Evolutionary conservation across 2,329 filamentous ascomycete species (phyloP).

Genomic region (Clonostachys rhizophaga): DNA sequence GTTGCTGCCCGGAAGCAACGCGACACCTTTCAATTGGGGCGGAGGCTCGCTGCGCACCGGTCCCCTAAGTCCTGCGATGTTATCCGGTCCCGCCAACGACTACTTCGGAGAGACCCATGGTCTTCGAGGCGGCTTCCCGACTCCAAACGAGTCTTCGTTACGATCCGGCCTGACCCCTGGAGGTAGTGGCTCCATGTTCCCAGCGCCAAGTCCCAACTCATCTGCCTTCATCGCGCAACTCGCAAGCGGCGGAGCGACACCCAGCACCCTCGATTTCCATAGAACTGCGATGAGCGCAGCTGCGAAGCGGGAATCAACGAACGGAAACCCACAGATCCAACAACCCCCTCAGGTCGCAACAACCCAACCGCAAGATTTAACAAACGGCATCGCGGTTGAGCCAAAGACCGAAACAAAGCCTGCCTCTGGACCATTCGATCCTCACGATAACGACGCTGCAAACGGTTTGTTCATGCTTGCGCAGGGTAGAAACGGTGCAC

Average conservation of each 20-base stretch:
- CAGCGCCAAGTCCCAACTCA: conserved; percentile 81
- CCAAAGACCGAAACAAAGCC: conserved; percentile 44
- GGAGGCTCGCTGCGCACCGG: conserved; percentile 83
- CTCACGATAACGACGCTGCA: conserved; percentile 91
- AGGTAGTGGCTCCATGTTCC: conserved; percentile 96
- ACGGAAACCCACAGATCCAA: conserved; percentile 18
- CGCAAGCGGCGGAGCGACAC: conserved; percentile 78
- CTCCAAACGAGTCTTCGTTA: conserved; percentile 92
- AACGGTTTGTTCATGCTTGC: conserved; percentile 92
- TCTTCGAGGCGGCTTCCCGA: conserved; percentile 80
- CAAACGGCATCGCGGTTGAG: conserved; percentile 28
- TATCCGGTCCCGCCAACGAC: conserved; percentile 79
- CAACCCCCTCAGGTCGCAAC: conserved; percentile 15
- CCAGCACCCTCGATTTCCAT: conserved; percentile 89
- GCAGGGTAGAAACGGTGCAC: conserved; percentile 60
- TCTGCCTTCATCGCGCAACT: conserved; percentile 77
- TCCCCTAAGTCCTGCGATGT: conserved; percentile 94
- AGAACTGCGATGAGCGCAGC: conserved; percentile 83
- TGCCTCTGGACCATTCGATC: conserved; percentile 66
- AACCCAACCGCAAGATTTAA: conserved; percentile 46
- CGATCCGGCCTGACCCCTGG: conserved; percentile 90
- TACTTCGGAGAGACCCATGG: conserved; percentile 82
- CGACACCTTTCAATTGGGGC: conserved; percentile 74
- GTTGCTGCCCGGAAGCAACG: conserved; percentile 68
- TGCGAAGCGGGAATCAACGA: conserved; percentile 50